Evolutionary conservation across 2,329 filamentous ascomycete species (phyloP).

Genomic region (Fusarium kyushuense): DNA sequence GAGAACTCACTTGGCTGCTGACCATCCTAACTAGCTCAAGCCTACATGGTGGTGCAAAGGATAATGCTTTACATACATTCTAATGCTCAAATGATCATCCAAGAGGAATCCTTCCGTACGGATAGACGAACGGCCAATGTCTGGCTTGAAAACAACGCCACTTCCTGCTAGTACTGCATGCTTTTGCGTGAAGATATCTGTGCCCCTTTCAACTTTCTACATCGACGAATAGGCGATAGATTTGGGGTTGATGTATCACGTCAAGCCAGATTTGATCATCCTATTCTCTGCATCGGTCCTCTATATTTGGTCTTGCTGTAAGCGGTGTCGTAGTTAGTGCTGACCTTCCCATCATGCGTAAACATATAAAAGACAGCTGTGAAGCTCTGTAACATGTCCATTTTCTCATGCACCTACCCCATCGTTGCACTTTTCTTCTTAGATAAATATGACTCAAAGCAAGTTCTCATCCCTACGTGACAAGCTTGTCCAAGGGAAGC

Average conservation of each 20-base stretch:
- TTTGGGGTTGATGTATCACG: not conserved
- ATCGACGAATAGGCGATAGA: not conserved
- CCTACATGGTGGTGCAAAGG: not conserved
- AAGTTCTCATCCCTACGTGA: constrained; percentile 38
- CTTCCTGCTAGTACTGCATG: not conserved
- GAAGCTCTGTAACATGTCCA: not conserved
- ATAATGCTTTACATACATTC: not conserved
- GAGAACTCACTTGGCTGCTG: not conserved
- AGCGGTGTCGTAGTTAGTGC: not conserved
- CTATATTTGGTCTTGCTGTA: not conserved
- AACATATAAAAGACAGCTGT: constrained; percentile 17
- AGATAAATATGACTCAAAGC: constrained; percentile 27
- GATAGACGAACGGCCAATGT: not conserved
- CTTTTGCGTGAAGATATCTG: constrained; percentile 1
- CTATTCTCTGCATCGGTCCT: not conserved
- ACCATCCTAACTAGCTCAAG: not conserved
- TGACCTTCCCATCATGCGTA: not conserved
- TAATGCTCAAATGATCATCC: not conserved
- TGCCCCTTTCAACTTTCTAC: not conserved
- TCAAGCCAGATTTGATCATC: not conserved
- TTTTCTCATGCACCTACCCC: not conserved
- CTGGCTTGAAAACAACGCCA: not conserved
- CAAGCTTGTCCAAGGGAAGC: constrained; percentile 42
- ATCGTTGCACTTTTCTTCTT: not conserved
- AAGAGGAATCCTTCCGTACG: not conserved